Conservation (phyloP, 1,284 basidiomycete genomes). For the Meripilus lineatus region DNA sequence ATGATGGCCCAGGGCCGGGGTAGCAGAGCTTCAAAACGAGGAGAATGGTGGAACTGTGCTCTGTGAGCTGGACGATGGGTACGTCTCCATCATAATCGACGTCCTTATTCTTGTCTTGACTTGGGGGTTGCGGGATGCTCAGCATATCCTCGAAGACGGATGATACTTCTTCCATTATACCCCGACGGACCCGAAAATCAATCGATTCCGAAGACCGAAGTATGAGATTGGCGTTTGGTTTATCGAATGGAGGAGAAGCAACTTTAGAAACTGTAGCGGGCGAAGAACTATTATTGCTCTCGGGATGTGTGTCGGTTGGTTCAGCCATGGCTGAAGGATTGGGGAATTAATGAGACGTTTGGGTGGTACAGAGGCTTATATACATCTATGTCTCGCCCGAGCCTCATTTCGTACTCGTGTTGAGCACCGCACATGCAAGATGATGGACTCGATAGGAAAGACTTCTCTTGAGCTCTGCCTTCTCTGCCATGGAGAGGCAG, state of each 20-base stretch:
- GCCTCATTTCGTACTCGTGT: no score
- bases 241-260: background rate
- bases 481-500: no score
- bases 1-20: background rate
- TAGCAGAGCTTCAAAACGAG: background rate
- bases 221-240: background rate
- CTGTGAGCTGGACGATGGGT: background rate
- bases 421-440: no score
- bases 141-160: slow-evolving; percentile 1
- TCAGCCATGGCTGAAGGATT: no score
- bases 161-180: background rate
- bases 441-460: no score
- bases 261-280: background rate
- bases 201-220: background rate
- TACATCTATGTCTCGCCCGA: no score
- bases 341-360: no score
- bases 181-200: background rate
- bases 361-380: no score
- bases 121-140: background rate
- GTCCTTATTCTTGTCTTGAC: no score
- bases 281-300: no score
- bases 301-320: no score
- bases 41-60: background rate
- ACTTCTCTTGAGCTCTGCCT: no score
- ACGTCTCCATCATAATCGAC: background rate